phyloP scores from a whole-genome alignment of 2,329 filamentous ascomycete species.

The Aschersonia sp. region DNA sequence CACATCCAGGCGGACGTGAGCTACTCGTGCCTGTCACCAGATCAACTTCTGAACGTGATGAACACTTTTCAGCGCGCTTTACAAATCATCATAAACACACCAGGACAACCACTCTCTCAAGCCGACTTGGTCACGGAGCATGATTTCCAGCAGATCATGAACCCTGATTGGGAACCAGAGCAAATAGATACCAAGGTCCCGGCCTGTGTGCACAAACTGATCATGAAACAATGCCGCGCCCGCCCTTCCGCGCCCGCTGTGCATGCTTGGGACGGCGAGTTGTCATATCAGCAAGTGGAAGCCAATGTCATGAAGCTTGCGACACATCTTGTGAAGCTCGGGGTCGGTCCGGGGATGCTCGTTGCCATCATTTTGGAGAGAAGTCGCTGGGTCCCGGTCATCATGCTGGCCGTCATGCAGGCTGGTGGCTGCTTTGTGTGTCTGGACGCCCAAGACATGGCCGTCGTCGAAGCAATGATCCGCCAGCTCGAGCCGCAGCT shows the following conservation, averaged over 20 bases:
- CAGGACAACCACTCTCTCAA: slow-evolving; percentile 25
- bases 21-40: slow-evolving; percentile 25
- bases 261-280: slow-evolving; percentile 28
- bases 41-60: slow-evolving; percentile 32
- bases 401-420: slow-evolving; percentile 55
- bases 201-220: slow-evolving; percentile 28
- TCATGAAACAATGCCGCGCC: slow-evolving; percentile 23
- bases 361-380: slow-evolving; percentile 58
- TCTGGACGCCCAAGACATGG: slow-evolving; percentile 29
- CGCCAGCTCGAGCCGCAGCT: slow-evolving; percentile 27
- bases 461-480: slow-evolving; percentile 26
- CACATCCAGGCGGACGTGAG: slow-evolving; percentile 28
- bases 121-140: slow-evolving; percentile 39
- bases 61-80: slow-evolving; percentile 39
- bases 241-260: slow-evolving; percentile 26
- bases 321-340: slow-evolving; percentile 32
- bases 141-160: slow-evolving; percentile 38
- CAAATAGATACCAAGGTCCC: slow-evolving; percentile 22
- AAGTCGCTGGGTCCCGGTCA: slow-evolving; percentile 51
- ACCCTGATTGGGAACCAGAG: slow-evolving; percentile 32
- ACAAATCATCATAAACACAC: slow-evolving; percentile 26
- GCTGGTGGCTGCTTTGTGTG: slow-evolving; percentile 36
- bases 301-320: slow-evolving; percentile 22
- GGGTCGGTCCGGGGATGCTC: slow-evolving; percentile 36
- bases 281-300: slow-evolving; percentile 25